Percentiles rank a stretch among this genome's conserved stretches.
Evolutionary conservation across 176 grass and related monocot species (phyloP).

Genomic region (Eremochloa ophiuroides): DNA sequence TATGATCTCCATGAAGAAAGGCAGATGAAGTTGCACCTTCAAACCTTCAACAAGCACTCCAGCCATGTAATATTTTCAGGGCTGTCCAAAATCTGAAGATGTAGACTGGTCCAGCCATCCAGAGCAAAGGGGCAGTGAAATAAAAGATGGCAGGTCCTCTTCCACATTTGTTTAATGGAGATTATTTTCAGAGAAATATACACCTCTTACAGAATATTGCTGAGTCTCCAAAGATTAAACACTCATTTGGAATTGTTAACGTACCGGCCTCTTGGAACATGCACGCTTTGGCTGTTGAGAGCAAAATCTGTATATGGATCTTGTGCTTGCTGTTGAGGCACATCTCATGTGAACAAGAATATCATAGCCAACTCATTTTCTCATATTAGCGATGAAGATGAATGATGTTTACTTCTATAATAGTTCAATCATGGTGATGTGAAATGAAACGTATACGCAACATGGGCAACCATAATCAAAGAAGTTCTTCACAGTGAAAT

Average conservation of each 20-base stretch:
- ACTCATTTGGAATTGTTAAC: too few species aligned
- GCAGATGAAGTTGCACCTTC: too few species aligned
- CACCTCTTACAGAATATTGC: not conserved
- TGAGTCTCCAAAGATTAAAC: not conserved
- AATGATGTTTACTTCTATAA: not conserved
- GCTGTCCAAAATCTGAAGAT: too few species aligned
- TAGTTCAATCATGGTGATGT: not conserved
- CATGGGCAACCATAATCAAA: not conserved
- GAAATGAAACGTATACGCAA: not conserved
- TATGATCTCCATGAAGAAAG: too few species aligned
- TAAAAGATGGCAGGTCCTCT: too few species aligned
- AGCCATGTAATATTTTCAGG: too few species aligned
- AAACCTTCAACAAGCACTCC: too few species aligned
- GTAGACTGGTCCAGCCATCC: too few species aligned
- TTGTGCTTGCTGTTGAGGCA: not conserved
- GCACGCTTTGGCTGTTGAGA: too few species aligned
- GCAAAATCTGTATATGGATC: not conserved
- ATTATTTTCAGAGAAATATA: not conserved
- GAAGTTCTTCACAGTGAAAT: not conserved
- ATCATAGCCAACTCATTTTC: not conserved
- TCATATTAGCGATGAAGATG: not conserved
- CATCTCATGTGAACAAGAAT: not conserved
- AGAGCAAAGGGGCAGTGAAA: too few species aligned
- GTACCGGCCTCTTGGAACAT: too few species aligned
- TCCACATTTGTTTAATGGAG: not conserved